Conservation (phyloP, 192 early-diverging fungal species). For the Umbelopsis sp. region DNA sequence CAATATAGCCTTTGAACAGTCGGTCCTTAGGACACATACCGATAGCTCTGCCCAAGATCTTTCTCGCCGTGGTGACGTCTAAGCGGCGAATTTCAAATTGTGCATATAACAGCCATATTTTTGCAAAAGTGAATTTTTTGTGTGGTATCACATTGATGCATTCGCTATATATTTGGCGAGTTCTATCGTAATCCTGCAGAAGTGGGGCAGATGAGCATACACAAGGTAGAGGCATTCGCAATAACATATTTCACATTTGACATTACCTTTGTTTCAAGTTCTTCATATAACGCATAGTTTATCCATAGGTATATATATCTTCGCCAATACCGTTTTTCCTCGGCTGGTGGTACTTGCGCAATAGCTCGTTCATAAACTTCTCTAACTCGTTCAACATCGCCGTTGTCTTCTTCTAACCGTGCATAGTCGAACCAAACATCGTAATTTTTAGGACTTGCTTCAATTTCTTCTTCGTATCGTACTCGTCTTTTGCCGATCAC, state of each 20-base stretch:
- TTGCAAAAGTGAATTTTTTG: slow-evolving; percentile 93
- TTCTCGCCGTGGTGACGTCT: slow-evolving; percentile 75
- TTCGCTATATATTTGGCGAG: slow-evolving; percentile 81
- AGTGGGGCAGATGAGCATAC: neutral
- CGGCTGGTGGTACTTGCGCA: slow-evolving; percentile 78
- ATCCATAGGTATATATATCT: slow-evolving; percentile 99
- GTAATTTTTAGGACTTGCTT: slow-evolving; percentile 84
- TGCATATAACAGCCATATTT: slow-evolving; percentile 95
- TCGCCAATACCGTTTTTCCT: slow-evolving; percentile 94
- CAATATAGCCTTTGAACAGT: slow-evolving; percentile 96
- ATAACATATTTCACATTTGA: slow-evolving; percentile 12
- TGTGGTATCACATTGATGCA: slow-evolving; percentile 91
- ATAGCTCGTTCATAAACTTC: slow-evolving; percentile 97
- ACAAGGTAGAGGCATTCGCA: no score
- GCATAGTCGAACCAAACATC: slow-evolving; percentile 99
- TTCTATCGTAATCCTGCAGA: slow-evolving; percentile 70
- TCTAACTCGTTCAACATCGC: slow-evolving; percentile 75
- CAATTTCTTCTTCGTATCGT: slow-evolving; percentile 83
- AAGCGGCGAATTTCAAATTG: slow-evolving; percentile 86
- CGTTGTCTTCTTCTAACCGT: slow-evolving; percentile 81
- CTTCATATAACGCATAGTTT: slow-evolving; percentile 96
- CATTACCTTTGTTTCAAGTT: slow-evolving; percentile 66
- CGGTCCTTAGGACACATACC: slow-evolving; percentile 90
- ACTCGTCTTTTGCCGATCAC: slow-evolving; percentile 85
- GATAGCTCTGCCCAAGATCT: slow-evolving; percentile 80